Evolutionary conservation across 1,284 basidiomycete genomes (phyloP).

Genomic region (Malassezia nana): DNA sequence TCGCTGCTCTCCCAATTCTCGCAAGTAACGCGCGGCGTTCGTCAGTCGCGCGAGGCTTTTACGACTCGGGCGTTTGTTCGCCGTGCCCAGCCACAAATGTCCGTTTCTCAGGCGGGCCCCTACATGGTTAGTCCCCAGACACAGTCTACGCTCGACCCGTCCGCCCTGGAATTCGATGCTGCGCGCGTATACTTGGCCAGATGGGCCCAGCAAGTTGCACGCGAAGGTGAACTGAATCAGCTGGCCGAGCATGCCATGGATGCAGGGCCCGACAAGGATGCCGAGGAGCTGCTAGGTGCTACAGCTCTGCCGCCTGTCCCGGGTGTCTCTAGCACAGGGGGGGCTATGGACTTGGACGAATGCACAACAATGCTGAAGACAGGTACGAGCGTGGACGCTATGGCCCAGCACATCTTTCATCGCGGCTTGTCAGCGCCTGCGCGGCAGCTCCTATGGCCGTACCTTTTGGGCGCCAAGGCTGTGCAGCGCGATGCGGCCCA

Average conservation of each 20-base stretch:
- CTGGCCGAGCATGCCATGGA: conserved; percentile 18
- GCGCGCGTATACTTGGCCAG: conserved; percentile 89
- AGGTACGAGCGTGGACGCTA: conserved; percentile 13
- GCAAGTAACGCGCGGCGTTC: conserved; percentile 36
- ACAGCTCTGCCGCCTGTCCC: conserved; percentile 5
- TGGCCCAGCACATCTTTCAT: conserved; percentile 33
- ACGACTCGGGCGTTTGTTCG: conserved; percentile 30
- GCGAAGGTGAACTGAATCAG: conserved; percentile 37
- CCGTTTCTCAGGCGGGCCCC: conserved; percentile 41
- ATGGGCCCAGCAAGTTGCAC: conserved; percentile 83
- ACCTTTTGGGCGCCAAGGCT: conserved; percentile 69
- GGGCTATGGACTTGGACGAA: not conserved
- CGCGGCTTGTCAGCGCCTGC: conserved; percentile 26
- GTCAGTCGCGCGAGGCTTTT: conserved; percentile 33
- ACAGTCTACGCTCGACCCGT: conserved; percentile 25
- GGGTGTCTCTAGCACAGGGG: not conserved
- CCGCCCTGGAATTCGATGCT: conserved; percentile 70
- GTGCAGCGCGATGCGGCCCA: conserved; percentile 56
- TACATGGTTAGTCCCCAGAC: conserved; percentile 13
- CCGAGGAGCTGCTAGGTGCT: conserved; percentile 2
- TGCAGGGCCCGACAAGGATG: conserved; percentile 14
- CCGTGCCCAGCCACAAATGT: conserved; percentile 29
- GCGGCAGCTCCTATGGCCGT: conserved; percentile 64
- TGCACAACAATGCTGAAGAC: conserved; percentile 29
- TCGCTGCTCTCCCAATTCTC: conserved; percentile 39